A percentile compares a stretch with the other conserved stretches of the same genome.
Evolutionary conservation across 805 yeast genomes (phyloP).

Genomic region (Saccharomycopsis schoenii): DNA sequence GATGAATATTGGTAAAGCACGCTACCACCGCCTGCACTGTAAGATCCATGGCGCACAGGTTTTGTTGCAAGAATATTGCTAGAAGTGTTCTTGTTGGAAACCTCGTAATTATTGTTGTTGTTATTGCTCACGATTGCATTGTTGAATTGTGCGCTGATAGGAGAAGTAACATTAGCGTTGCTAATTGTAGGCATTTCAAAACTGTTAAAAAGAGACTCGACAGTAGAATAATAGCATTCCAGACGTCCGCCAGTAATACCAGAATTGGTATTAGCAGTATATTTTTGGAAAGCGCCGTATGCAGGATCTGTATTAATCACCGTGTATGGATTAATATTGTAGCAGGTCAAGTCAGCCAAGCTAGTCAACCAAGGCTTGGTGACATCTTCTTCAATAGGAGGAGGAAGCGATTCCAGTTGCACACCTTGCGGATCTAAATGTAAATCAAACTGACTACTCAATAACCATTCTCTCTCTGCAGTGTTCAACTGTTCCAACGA

Average conservation of each 20-base stretch:
- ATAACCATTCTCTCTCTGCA: conserved; percentile 64
- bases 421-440: conserved; percentile 5
- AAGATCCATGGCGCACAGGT: not conserved
- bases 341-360: not conserved
- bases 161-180: not conserved
- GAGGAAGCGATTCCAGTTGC: not conserved
- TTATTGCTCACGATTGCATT: not conserved
- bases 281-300: not conserved
- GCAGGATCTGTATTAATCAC: not conserved
- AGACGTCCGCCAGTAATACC: not conserved
- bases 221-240: not conserved
- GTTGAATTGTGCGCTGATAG: not conserved
- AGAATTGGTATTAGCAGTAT: not conserved
- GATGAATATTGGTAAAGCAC: not conserved
- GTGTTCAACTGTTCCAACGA: conserved; percentile 47
- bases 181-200: not conserved
- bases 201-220: not conserved
- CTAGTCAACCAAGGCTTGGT: conserved; percentile 1
- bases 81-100: not conserved
- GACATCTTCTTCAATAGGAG: not conserved
- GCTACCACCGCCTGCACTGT: not conserved
- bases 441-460: conserved; percentile 15
- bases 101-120: not conserved
- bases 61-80: not conserved
- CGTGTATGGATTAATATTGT: not conserved